These are phyloP conservation scores for Pseudogymnoascus sp. DNA, from an alignment of 2,329 filamentous ascomycete genomes.

Conservation along the genomic window DNA sequence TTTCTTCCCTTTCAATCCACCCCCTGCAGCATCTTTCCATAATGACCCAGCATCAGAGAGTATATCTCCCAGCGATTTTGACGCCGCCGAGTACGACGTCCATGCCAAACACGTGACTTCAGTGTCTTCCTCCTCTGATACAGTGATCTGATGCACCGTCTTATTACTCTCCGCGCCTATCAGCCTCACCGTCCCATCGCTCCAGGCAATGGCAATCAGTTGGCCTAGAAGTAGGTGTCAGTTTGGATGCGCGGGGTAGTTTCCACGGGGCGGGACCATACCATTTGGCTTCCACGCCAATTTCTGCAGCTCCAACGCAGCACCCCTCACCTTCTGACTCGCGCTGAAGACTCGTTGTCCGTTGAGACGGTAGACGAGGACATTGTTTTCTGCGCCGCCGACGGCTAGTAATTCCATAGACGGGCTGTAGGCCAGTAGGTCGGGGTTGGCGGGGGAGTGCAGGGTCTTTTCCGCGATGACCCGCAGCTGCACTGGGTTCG, in stretches of 20 bases:
- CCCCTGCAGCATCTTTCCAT: background rate
- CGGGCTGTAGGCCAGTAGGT: constrained; percentile 68
- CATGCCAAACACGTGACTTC: constrained; percentile 39
- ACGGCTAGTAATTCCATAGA: constrained; percentile 77
- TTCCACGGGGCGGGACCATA: constrained; percentile 12
- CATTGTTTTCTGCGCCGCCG: constrained; percentile 57
- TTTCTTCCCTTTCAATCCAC: background rate
- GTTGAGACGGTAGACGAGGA: constrained; percentile 72
- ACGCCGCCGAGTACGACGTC: constrained; percentile 25
- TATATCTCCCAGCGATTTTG: constrained; percentile 6
- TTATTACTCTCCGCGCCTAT: constrained; percentile 76
- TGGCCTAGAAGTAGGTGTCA: constrained; percentile 43
- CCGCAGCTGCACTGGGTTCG: constrained; percentile 31
- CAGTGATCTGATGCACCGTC: constrained; percentile 61
- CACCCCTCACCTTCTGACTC: constrained; percentile 29
- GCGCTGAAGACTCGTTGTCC: constrained; percentile 59
- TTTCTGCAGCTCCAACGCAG: constrained; percentile 32
- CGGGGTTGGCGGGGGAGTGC: constrained; percentile 44
- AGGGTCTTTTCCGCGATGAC: constrained; percentile 52
- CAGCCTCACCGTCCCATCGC: constrained; percentile 68
- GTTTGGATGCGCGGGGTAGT: background rate
- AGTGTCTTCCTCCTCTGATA: constrained; percentile 19
- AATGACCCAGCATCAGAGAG: constrained; percentile 13
- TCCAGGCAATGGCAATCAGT: constrained; percentile 76
- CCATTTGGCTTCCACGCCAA: constrained; percentile 31